Percentiles rank a stretch among this genome's conserved stretches.
Conservation (phyloP, 768 basidiomycete genomes). For the Phlebiopsis flavidoalba region DNA sequence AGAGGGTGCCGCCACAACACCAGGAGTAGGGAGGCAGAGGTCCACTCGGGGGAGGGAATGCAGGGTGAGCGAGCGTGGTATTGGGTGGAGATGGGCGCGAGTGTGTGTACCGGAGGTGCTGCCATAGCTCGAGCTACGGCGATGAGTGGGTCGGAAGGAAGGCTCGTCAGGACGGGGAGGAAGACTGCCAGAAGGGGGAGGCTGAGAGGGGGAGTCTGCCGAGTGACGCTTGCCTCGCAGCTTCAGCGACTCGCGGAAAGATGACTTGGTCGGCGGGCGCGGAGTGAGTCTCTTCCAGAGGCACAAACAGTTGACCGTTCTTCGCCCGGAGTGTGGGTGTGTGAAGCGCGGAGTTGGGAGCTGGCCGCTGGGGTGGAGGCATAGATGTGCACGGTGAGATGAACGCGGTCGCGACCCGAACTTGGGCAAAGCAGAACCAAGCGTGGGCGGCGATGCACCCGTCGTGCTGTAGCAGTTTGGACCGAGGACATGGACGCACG, state of each 20-base stretch:
- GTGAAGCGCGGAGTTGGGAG: constrained; percentile 65
- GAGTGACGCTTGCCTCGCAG: constrained; percentile 43
- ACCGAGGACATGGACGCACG: constrained; percentile 23
- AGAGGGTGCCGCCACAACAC: constrained; percentile 17
- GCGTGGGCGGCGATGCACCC: constrained; percentile 15
- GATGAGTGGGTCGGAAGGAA: constrained; percentile 14
- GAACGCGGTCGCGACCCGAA: constrained; percentile 20
- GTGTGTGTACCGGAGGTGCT: constrained; percentile 12
- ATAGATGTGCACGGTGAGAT: constrained; percentile 53
- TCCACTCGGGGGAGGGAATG: constrained; percentile 40
- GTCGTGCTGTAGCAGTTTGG: constrained; percentile 20
- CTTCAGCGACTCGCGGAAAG: constrained; percentile 53
- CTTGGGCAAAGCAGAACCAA: constrained; percentile 1
- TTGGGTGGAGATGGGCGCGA: constrained; percentile 43
- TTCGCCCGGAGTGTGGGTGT: constrained; percentile 58
- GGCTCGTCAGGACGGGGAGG: constrained; percentile 67
- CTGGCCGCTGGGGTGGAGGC: constrained; percentile 69
- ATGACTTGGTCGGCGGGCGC: constrained; percentile 23
- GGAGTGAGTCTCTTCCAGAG: constrained; percentile 23
- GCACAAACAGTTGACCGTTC: constrained; percentile 14
- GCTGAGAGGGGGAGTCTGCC: constrained; percentile 47
- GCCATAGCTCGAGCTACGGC: constrained; percentile 23
- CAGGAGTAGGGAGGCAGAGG: constrained; percentile 33
- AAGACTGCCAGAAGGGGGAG: constrained; percentile 47
- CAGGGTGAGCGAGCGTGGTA: constrained; percentile 33